Evolutionary conservation across 768 basidiomycete species (phyloP), one percentile per base, ranked within the genome.

Genomic region (Pleurotus eryngii): DNA sequence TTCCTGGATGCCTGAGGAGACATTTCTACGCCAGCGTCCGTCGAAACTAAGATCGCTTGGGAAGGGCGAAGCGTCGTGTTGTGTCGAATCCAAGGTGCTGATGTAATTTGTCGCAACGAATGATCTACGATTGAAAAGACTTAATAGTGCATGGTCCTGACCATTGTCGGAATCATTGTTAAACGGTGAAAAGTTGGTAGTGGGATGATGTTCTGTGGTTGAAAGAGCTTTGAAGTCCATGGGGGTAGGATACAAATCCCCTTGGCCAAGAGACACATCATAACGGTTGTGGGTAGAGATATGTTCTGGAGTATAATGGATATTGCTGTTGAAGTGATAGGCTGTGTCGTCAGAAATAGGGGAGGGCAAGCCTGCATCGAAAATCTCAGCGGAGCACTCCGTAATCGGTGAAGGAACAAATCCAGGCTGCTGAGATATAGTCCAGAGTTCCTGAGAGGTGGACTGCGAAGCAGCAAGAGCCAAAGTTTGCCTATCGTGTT

Each of bases 161-260:
- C 46, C 55, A 55, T 24, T 60, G 40, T 78, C 76, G 42, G 67
- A 56, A 57, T 84, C 84, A 35, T 35, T 35, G 47, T 67, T 68
- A 60, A 89, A 87, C 5, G 85, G 82, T 35, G 81, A 78, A 66
- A 87, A 86, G 2, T 70, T 71, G 22, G 65, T 67, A 24, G 65
- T 59, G 46, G 51, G 54, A 63, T 62, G 51, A 59, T 65, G 58
- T 40, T 64, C 40, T 30, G 64, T 61, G 27, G 63, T 67, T 17
- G 63, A 57, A 27, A 72, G 57, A 24, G 72, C 65, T n/a, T 74
- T 68, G 38, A 72, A 55, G 57, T 75, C 71, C 30, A 77, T 75
- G 61, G 79, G 76, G 37, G 73, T 65, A 35, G 69, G 65, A 64
- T 77, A 78, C 12, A 71, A 75, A 43, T 73, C 75, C 1, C 78